Evolutionary conservation across 768 basidiomycete genomes (phyloP).

Genomic region (Pulveroboletus frians): DNA sequence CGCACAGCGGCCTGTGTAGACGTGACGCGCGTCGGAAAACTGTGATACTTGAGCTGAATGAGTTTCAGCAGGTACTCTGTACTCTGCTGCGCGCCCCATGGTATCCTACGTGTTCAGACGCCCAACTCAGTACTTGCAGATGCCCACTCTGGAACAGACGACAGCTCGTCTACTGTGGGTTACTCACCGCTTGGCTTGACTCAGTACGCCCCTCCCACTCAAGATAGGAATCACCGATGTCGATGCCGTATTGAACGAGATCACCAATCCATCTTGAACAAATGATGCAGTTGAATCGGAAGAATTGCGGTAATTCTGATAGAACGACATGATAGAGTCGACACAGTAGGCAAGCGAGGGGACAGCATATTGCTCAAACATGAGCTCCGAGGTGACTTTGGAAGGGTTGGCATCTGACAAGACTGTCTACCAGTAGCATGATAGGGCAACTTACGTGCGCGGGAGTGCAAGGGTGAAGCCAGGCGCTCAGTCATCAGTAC

Average conservation of each 20-base stretch:
- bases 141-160: background rate
- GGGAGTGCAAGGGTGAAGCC: conserved; percentile 82
- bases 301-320: conserved; percentile 59
- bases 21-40: conserved; percentile 82
- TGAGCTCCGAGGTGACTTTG: conserved; percentile 88
- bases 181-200: conserved; percentile 76
- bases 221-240: conserved; percentile 90
- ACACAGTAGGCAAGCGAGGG: conserved; percentile 84
- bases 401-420: background rate
- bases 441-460: conserved; percentile 57
- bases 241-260: conserved; percentile 89
- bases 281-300: conserved; percentile 33
- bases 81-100: conserved; percentile 89
- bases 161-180: background rate
- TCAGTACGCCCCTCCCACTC: conserved; percentile 75
- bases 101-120: conserved; percentile 58
- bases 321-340: conserved; percentile 91
- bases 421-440: background rate
- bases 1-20: conserved; percentile 69
- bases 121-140: background rate
- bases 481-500: conserved; percentile 92
- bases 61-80: conserved; percentile 91
- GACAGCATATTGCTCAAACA: conserved; percentile 90
- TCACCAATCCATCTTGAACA: conserved; percentile 68
- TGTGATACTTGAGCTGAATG: conserved; percentile 92